Evolutionary conservation across 768 basidiomycete genomes (phyloP).

Genomic region (Lactarius evosmus): DNA sequence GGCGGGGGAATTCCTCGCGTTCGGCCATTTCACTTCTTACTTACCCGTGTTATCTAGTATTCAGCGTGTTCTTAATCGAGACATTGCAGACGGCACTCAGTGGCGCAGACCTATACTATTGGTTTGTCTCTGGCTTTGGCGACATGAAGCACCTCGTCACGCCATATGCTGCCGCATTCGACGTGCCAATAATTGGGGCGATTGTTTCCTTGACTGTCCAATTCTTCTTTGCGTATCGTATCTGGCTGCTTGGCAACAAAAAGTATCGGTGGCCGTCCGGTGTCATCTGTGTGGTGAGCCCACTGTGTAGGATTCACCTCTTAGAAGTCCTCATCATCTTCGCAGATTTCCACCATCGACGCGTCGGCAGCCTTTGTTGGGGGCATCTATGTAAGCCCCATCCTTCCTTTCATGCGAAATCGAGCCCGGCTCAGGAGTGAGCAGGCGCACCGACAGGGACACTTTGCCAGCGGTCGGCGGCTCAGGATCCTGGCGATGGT

Average conservation of each 20-base stretch:
- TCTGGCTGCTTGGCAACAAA: slow-evolving; percentile 7
- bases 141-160: slow-evolving; percentile 28
- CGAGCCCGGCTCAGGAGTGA: background rate
- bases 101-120: slow-evolving; percentile 32
- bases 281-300: slow-evolving; percentile 10
- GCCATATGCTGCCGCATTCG: slow-evolving; percentile 27
- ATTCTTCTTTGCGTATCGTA: slow-evolving; percentile 7
- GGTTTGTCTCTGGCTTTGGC: slow-evolving; percentile 34
- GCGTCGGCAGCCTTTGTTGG: background rate
- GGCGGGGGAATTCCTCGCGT: background rate
- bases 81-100: slow-evolving; percentile 30
- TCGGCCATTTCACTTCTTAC: background rate
- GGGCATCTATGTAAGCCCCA: background rate
- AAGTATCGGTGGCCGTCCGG: background rate
- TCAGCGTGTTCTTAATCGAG: slow-evolving; percentile 31
- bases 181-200: slow-evolving; percentile 8
- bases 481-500: background rate
- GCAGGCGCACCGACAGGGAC: background rate
- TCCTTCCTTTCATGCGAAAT: background rate
- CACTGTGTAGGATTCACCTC: background rate
- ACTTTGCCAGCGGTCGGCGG: background rate
- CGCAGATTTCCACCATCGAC: background rate
- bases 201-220: slow-evolving; percentile 9
- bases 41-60: slow-evolving; percentile 24
- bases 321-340: background rate